Base-by-base conservation (phyloP, 345 rosid genomes). In the Salix brachista region DNA sequence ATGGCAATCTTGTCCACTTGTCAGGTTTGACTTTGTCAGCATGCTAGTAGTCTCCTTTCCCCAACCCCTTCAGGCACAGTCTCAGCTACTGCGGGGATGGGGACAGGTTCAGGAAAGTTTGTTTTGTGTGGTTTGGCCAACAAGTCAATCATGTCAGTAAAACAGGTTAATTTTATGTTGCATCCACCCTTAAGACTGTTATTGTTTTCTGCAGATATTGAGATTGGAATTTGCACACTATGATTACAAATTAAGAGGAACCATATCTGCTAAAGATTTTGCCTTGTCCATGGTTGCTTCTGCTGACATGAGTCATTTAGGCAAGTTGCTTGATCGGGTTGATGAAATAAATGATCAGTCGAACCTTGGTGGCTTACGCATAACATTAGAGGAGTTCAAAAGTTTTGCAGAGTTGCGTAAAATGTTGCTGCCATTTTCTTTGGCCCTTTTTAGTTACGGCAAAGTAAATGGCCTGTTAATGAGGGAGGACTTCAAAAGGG, bases 271-370 rank as follows among this genome's bases (percentile, higher is more conserved):
- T 21, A 85, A 89, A 82, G 99, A 96, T 89, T 96, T 96, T 79
- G 98, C 98, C 7, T 75, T 96, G 77, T 92, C 97, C 30, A 85
- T 96, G 89, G 98, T 96, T 79, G 97, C 99, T 83, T 88, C 99
- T 58, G 99, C 99, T 74, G 95, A 93, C 82, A 85, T 93, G 85
- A 83, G 87, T 62, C 90, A 91, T 83, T 76, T 93, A 78, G 67
- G 85, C 77, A 79, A 67, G 81, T 86, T 96, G 82, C 91, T 93
- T 75, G 85, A 87, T 84, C 90, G 88, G 77, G 99, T 87, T 72
- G 93, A 93, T 21, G 77, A 81, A 76, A 71, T 94, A 80, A 77
- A 85, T 36, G 82, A 86, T 23, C 84, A 83, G 46, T 78, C 82
- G 3, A 86, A 77, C 71, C 91, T 96, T 64, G 73, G 46, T 74